phyloP scores from a whole-genome alignment of 2,329 filamentous ascomycete genomes.

The Fusarium drepaniforme region DNA sequence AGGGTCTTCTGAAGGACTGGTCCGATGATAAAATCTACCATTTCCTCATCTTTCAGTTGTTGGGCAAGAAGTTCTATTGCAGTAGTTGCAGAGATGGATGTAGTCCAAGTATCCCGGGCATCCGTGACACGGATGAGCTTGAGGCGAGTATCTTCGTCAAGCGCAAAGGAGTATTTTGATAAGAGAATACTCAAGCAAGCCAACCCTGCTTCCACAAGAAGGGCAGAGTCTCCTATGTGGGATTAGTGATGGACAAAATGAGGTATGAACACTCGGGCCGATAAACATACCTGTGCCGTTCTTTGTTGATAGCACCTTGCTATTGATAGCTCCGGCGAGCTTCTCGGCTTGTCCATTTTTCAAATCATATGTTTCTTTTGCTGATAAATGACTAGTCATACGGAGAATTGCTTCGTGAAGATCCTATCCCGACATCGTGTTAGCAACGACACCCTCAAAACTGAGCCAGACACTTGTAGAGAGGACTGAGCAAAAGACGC shows the following conservation, averaged over 20 bases:
- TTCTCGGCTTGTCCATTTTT: neutral
- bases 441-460: neutral
- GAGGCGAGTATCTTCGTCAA: constrained; percentile 44
- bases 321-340: neutral
- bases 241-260: neutral
- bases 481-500: neutral
- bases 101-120: constrained; percentile 54
- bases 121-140: constrained; percentile 49
- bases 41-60: constrained; percentile 34
- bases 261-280: neutral
- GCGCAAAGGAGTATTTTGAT: neutral
- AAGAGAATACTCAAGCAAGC: constrained; percentile 46
- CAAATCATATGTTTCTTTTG: neutral
- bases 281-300: constrained; percentile 5
- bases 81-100: constrained; percentile 41
- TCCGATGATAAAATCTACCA: constrained; percentile 60
- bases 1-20: constrained; percentile 72
- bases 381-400: constrained; percentile 1
- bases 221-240: neutral
- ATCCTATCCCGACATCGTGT: constrained; percentile 12
- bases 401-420: constrained; percentile 13
- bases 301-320: constrained; percentile 1
- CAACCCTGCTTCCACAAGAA: constrained; percentile 42
- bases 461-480: neutral
- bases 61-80: constrained; percentile 50